Conservation (phyloP, 805 yeast genomes). For the Ascoidea asiatica region DNA sequence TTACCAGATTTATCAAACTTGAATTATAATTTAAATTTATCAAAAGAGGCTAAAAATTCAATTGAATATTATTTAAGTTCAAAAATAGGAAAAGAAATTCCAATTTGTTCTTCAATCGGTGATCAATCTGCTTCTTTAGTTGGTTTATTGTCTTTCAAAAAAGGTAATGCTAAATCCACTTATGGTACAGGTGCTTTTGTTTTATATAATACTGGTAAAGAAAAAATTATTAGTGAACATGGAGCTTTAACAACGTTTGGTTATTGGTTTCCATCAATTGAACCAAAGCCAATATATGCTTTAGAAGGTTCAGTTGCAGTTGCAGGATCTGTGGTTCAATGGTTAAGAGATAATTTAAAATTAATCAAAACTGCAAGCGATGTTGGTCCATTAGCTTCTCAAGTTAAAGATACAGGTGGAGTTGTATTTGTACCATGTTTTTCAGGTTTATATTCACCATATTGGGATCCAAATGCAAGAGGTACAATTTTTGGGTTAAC, state of each 20-base stretch:
- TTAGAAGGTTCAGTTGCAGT: constrained; percentile 94
- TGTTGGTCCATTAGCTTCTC: constrained; percentile 80
- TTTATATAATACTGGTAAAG: constrained; percentile 72
- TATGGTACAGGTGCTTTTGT: constrained; percentile 94
- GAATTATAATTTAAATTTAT: constrained; percentile 36
- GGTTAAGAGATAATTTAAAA: constrained; percentile 85
- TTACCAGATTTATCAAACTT: constrained; percentile 42
- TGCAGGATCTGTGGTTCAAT: constrained; percentile 87
- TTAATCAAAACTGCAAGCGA: constrained; percentile 72
- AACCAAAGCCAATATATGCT: constrained; percentile 64
- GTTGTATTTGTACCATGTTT: constrained; percentile 93
- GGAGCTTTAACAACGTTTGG: constrained; percentile 88
- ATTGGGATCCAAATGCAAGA: constrained; percentile 87
- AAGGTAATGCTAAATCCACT: constrained; percentile 87
- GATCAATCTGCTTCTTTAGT: constrained; percentile 91
- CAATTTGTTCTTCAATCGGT: constrained; percentile 83
- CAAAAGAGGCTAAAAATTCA: constrained; percentile 37
- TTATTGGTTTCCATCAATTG: constrained; percentile 69
- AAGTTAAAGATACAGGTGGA: constrained; percentile 74
- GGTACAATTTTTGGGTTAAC: constrained; percentile 92
- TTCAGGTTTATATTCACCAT: constrained; percentile 88
- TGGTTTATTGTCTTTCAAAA: constrained; percentile 76
- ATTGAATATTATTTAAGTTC: constrained; percentile 33
- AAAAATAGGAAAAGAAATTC: too few relatives aligned
- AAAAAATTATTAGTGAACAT: constrained; percentile 55